Base-by-base conservation (phyloP, 2,329 filamentous ascomycete species). In the Remersonia thermophila region DNA sequence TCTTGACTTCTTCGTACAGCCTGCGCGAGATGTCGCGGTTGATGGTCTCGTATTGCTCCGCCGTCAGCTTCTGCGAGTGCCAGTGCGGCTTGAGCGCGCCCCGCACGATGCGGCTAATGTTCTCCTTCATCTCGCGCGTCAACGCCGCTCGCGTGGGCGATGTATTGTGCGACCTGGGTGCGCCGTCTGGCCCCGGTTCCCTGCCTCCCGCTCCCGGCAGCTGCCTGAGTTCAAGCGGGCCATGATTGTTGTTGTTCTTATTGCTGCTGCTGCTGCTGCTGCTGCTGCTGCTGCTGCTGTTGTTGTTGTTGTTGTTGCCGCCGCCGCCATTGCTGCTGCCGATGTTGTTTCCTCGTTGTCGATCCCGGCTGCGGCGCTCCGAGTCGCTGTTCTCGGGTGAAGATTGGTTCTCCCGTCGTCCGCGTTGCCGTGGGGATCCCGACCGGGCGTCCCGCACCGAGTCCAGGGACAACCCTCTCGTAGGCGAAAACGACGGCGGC, bases 1-100 rank as follows among this genome's bases (percentile, higher is more conserved):
- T 63, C 32, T 65, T 63, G 31, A 73, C 66, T 42, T 76, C 71
- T 45, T 77, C 85, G 59, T 98, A 98, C 40, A 98, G 66, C 61
- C 80, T 83, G 39, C 85, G 80, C 29, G 85, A 95, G 25, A 96
- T 78, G 41, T 82, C 80, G 43, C 86, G 79, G 55, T 96, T 96
- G 59, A 96, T 94, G 38, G 77, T 76, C 3, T 84, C 89, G 56
- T 93, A 98, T 57, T 95, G 81, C 41, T 94, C 83, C 47, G 86
- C 83, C 13, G 79, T 85, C 43, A 96, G 71, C 44, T 80, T 73
- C 48, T 81, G 79, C 29, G 80, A 80, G 43, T 78, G 73, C 66
- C 89, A 96, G 46, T 85, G 73, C 23, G 87, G 85, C 48, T 83
- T 83, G 30, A 98, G 65, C 5, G 83, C 84, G 29, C 71, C 66